Evolutionary conservation across 192 early-diverging fungal genomes (phyloP), one percentile per base, ranked within the genome.

Genomic region (Thamnidium elegans): DNA sequence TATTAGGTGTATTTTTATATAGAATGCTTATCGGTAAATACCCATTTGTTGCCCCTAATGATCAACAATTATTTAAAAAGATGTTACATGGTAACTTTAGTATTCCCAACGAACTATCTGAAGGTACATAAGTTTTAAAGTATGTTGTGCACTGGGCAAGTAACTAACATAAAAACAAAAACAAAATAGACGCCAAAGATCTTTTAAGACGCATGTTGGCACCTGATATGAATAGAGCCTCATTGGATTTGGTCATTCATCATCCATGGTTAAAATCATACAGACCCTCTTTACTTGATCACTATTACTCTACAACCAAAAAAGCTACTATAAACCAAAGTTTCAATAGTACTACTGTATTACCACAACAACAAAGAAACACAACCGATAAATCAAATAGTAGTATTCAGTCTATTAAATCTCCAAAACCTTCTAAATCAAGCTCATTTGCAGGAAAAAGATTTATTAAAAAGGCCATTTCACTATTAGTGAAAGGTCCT

Each of bases 1-100:
- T 90, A 21, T 70, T 96, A 11, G 95, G 95, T 14, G 89, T 98
- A 2, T 80, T 92, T 5, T 68, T 98, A 6, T 98, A 94, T 70
- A 87, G 92, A 23, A 84, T 96, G 75, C 81, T 72, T 1, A 72
- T 75, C 10, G 80, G 80, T n/a, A 61, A 69, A 5, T 76, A 79
- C 70, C 80, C 80, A 2, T 82, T 82, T 46, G 32, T 60, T 5
- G 81, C 78, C 7, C 17, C 65, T 6, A 82, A 67, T 13, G 71
- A 73, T 54, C 66, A 62, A 3, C 43, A 44, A 50, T 19, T 73
- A 17, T 68, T 73, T 48, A 64, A 63, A 47, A 73, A 73, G 61
- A 73, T 73, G 71, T 45, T 65, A 4, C 54, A 63, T 14, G 62
- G 55, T 36, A 67, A 60, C 39, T 73, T 73, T 51, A 36, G 19